A percentile compares a stretch with the other conserved stretches of the same genome.
These are phyloP conservation scores for Lumnitzera littorea DNA, from an alignment of 345 rosid genomes.

Conservation along the genomic window DNA sequence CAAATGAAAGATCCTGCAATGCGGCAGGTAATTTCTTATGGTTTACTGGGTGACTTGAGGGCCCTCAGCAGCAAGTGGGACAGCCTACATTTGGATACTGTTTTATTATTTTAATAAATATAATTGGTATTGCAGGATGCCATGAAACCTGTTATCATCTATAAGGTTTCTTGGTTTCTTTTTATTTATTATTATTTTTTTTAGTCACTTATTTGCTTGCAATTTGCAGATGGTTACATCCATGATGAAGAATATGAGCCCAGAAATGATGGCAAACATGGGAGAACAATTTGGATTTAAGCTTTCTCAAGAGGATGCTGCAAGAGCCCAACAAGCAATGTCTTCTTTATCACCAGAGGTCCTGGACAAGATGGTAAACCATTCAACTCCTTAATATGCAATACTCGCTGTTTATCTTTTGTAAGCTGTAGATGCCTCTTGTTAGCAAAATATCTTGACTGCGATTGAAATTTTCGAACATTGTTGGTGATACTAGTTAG, in stretches of 20 bases:
- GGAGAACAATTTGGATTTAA: slow-evolving; percentile 86
- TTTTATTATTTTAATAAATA: too few relatives aligned
- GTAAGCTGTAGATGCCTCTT: too few relatives aligned
- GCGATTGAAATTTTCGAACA: too few relatives aligned
- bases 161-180: neutral
- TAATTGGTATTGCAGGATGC: too few relatives aligned
- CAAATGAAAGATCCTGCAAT: slow-evolving; percentile 95
- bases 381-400: neutral
- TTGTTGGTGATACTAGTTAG: too few relatives aligned
- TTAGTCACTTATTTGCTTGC: slow-evolving; percentile 10
- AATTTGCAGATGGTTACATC: slow-evolving; percentile 67
- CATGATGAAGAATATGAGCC: slow-evolving; percentile 86
- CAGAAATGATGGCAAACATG: slow-evolving; percentile 96
- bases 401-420: too few relatives aligned
- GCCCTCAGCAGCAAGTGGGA: too few relatives aligned
- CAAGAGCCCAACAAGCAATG: slow-evolving; percentile 87
- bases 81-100: too few relatives aligned
- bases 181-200: neutral
- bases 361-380: slow-evolving; percentile 77
- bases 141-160: too few relatives aligned
- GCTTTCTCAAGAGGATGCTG: slow-evolving; percentile 81
- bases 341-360: slow-evolving; percentile 74
- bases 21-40: slow-evolving; percentile 50
- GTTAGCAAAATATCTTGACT: too few relatives aligned
- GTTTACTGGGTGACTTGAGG: too few relatives aligned